These are phyloP conservation scores for Talaromyces adpressus DNA, from an alignment of 495 filamentous ascomycete species.

Conservation along the genomic window DNA sequence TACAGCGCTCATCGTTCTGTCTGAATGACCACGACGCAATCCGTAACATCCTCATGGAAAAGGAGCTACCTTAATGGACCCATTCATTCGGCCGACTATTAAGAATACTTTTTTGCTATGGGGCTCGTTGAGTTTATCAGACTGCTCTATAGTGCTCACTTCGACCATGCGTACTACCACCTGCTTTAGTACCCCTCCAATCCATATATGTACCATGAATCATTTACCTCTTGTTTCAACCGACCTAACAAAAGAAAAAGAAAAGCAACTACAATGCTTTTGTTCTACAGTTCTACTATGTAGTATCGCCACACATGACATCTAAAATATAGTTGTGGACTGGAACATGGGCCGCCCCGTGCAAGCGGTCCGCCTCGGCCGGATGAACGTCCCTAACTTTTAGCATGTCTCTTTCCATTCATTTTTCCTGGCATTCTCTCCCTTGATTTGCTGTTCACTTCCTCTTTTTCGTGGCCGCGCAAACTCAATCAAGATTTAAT, in stretches of 20 bases:
- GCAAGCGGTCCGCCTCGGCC: conserved; percentile 1
- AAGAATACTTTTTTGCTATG: background rate
- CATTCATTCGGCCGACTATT: background rate
- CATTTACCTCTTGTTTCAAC: background rate
- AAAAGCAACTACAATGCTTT: background rate
- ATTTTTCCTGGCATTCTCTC: background rate
- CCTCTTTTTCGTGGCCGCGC: background rate
- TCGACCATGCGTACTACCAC: background rate
- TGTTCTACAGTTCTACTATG: background rate
- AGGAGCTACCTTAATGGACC: background rate
- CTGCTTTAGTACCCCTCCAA: background rate
- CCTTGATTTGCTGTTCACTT: background rate
- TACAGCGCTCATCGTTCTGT: background rate
- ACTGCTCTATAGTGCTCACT: background rate
- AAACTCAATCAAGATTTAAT: background rate
- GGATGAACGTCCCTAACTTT: background rate
- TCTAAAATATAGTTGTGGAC: background rate
- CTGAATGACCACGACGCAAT: background rate
- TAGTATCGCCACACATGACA: background rate
- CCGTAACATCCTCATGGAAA: background rate
- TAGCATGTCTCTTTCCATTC: background rate
- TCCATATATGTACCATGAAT: background rate
- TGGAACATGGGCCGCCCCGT: conserved; percentile 4
- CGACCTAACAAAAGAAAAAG: background rate
- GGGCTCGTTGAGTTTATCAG: background rate